Base-by-base conservation (phyloP, 179 eudicot species). In the Silene vulgaris region DNA sequence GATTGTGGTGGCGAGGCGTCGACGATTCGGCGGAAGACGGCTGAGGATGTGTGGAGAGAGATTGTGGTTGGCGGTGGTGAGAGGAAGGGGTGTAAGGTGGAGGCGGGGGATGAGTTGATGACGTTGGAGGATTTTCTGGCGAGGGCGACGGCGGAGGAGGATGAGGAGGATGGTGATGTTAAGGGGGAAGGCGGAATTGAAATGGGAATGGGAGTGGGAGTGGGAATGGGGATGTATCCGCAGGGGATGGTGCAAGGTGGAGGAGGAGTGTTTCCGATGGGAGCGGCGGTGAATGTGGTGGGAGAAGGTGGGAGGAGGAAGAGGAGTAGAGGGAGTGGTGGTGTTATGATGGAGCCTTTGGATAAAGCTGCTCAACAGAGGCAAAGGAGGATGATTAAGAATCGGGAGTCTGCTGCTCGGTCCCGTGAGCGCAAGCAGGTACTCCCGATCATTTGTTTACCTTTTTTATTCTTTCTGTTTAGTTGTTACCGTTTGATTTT, bases 371-470 rank as follows among this genome's bases (percentile, higher is more conserved):
- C 93, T 37, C 91, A 87, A 67, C 96, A 94, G 80, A 84, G 97
- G 81, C 97, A 94, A 52, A 77, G 90, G 82, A 84, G 97, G 85
- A 91, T 93, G 97, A 93, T 93, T 72, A 93, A 93, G 92, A 93
- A 93, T 72, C 82, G 97, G 69, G 97, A 93, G 80, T 90, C 96
- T 16, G 97, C 98, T 56, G 98, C 98, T 12, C 71, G 97, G 85
- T 93, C 97, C 0, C 83, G 97, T 77, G 98, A 93, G 88, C 84
- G 97, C 28, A 93, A 94, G 74, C 97, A 94, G 90, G 98, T 93
- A 62, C 35, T 19, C 13, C 19, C 13, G 9, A 43, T 62, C 2
- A 40, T 28, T 70, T 5, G 8, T 71, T 9, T 20, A 17, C 26
- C 13, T 14, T 21, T 72, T 1, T 45, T 3, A 28, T 7, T 71